phyloP scores from a whole-genome alignment of 1,284 basidiomycete genomes.

The Puccinia sorghi region DNA sequence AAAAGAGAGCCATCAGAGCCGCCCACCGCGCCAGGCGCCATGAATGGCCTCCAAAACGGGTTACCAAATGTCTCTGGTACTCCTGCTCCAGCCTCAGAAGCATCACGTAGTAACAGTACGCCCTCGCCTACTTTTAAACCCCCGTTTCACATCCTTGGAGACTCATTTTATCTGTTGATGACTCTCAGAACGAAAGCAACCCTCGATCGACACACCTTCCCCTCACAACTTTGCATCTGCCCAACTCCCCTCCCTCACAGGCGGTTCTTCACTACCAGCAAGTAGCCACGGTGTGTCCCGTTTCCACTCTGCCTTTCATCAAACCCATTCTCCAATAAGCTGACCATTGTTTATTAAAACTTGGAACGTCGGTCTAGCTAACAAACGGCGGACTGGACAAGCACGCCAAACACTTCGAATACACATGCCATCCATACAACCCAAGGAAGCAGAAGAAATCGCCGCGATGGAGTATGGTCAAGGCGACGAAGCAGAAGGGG shows the following conservation, averaged over 20 bases:
- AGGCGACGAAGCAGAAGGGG: constrained; percentile 29
- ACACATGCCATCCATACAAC: constrained; percentile 19
- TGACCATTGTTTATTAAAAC: background rate
- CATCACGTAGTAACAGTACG: constrained; percentile 32
- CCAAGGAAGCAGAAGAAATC: constrained; percentile 20
- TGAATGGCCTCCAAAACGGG: constrained; percentile 14
- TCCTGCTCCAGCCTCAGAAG: constrained; percentile 22
- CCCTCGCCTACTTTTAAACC: background rate
- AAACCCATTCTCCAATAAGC: background rate
- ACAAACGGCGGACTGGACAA: constrained; percentile 27
- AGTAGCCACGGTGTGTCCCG: constrained; percentile 12
- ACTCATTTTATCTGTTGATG: background rate
- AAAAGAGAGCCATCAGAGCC: constrained; percentile 28
- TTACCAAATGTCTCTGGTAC: constrained; percentile 5
- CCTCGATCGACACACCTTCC: constrained; percentile 35
- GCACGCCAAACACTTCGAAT: constrained; percentile 22
- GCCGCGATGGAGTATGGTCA: background rate
- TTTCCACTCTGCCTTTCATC: background rate
- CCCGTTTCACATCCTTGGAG: too few species aligned
- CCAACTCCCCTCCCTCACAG: background rate
- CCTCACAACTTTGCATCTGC: constrained; percentile 12
- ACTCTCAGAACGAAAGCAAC: constrained; percentile 35
- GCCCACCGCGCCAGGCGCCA: constrained; percentile 20
- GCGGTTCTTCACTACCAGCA: constrained; percentile 3
- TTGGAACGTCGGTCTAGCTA: background rate